Evolutionary conservation across 1,284 basidiomycete species (phyloP), one percentile per base, ranked within the genome.

Genomic region (Ceratobasidium sp.): DNA sequence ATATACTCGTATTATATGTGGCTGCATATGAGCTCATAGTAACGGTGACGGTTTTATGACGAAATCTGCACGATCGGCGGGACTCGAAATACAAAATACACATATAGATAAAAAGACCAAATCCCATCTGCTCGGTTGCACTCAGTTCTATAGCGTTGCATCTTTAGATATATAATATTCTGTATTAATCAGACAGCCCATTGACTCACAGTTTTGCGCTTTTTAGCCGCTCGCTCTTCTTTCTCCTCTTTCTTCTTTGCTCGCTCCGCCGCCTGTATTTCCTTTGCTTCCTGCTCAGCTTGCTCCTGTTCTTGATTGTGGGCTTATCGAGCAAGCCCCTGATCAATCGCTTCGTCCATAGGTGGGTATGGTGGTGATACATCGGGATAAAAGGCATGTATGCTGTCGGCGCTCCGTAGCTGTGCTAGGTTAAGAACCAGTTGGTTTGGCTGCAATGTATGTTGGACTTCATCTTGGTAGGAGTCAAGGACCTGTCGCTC

Each of bases 41-140:
- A 54, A n/a, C 19, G 25, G 19, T 19, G 7, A 25, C 17, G 52
- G n/a, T 25, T 5, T n/a, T 8, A 54, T 54, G 52, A 54, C 52
- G 52, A 54, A 54, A 54, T 54, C 17, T 7, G 17, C 52, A 25
- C 52, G 52, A 54, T 54, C 52, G 52, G 52, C 52, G 52, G 52
- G 52, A 19, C 52, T 54, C n/a, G 19, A 54, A 54, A n/a, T n/a
- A n/a, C n/a, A n/a, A n/a, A n/a, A n/a, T n/a, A n/a, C n/a, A n/a
- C n/a, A n/a, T n/a, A n/a, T n/a, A n/a, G n/a, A n/a, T n/a, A n/a
- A n/a, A n/a, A n/a, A n/a, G n/a, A n/a, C n/a, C n/a, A n/a, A n/a
- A n/a, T n/a, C n/a, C n/a, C n/a, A n/a, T n/a, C n/a, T n/a, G n/a
- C n/a, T n/a, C n/a, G n/a, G n/a, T n/a, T n/a, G n/a, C n/a, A n/a